phyloP scores from a whole-genome alignment of 2,329 filamentous ascomycete species.

The Thielaviopsis ethacetica region DNA sequence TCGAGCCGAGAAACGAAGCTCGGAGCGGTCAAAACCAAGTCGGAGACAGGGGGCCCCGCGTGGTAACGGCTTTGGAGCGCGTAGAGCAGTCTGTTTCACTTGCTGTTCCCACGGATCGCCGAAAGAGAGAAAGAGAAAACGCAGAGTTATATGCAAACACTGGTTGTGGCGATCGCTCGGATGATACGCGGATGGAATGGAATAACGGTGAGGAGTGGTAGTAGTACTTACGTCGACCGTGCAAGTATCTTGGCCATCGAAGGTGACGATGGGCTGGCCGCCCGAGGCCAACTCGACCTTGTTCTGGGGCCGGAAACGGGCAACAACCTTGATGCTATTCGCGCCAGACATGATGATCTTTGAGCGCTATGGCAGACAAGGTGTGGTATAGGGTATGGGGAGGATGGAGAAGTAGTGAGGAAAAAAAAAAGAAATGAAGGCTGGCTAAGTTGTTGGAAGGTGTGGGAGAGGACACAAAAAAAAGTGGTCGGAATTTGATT shows the following conservation, averaged over 20 bases:
- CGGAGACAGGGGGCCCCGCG: neutral
- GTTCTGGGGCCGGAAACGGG: constrained; percentile 95
- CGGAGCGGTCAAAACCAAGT: neutral
- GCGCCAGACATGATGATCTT: constrained; percentile 33
- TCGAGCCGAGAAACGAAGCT: neutral
- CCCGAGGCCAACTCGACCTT: constrained; percentile 79
- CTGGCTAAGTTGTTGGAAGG: neutral
- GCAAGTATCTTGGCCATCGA: constrained; percentile 81
- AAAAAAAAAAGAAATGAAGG: neutral
- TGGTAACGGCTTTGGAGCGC: neutral
- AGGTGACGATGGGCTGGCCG: constrained; percentile 80
- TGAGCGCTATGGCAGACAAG: neutral
- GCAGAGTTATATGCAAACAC: neutral
- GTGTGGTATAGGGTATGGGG: neutral
- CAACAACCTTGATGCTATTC: constrained; percentile 75
- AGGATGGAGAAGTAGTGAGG: neutral
- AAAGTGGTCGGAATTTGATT: neutral
- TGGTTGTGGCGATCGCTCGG: neutral
- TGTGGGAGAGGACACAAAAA: neutral
- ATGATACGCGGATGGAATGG: neutral
- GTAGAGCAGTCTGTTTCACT: neutral
- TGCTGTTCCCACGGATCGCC: neutral
- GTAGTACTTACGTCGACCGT: constrained; percentile 54
- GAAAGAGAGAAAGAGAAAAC: too few relatives aligned
- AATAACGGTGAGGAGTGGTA: neutral